Evolutionary conservation across 192 early-diverging fungal genomes (phyloP).

Genomic region (Pilobolus umbonatus): DNA sequence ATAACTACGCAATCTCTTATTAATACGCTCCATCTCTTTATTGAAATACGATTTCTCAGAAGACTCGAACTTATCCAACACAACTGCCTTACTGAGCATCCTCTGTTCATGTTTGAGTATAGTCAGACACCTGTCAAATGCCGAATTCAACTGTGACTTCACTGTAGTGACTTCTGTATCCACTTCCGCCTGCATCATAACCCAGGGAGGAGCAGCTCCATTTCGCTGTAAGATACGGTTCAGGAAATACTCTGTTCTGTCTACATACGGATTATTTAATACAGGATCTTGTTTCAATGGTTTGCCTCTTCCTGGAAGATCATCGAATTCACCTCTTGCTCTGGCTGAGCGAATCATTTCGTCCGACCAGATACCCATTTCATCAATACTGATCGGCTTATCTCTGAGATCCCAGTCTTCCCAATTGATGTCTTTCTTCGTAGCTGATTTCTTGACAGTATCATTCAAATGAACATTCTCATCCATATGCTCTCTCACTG

Average conservation of each 20-base stretch:
- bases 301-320: constrained; percentile 23
- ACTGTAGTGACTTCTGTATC: constrained; percentile 14
- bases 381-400: not conserved
- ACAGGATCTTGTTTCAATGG: constrained; percentile 15
- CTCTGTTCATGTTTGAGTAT: not conserved
- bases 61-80: constrained; percentile 1
- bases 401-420: not conserved
- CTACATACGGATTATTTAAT: constrained; percentile 22
- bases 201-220: constrained; percentile 29
- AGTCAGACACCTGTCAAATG: constrained; percentile 2
- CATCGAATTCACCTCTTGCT: constrained; percentile 25
- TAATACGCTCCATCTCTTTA: constrained; percentile 9
- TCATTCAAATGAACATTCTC: constrained; percentile 1
- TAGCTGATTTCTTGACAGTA: not conserved
- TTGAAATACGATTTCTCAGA: constrained; percentile 9
- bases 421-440: constrained; percentile 1
- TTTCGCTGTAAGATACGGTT: constrained; percentile 28
- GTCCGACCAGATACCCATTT: constrained; percentile 18
- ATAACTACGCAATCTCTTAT: constrained; percentile 24
- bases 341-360: constrained; percentile 19
- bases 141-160: constrained; percentile 1
- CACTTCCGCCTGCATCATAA: constrained; percentile 23
- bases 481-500: not conserved
- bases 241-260: constrained; percentile 32
- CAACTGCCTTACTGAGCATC: not conserved